Percentiles rank a stretch among this genome's conserved stretches.
Evolutionary conservation across 768 basidiomycete genomes (phyloP).

Genomic region (Sarcodon aspratus): DNA sequence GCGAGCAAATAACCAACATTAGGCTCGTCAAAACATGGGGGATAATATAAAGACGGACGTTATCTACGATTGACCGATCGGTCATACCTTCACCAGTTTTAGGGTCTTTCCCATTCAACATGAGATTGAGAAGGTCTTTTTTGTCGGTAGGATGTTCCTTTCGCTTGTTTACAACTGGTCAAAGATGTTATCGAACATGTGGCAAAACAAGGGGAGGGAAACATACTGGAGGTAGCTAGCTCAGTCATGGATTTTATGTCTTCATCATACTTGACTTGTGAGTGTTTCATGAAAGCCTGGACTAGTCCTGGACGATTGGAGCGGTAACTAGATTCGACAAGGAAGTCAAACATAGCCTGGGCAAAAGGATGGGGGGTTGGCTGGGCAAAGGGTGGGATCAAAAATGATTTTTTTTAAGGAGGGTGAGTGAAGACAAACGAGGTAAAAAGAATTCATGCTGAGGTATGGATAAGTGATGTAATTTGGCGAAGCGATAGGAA

Average conservation of each 20-base stretch:
- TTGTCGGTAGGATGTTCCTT: slow-evolving; percentile 25
- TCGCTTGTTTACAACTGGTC: slow-evolving; percentile 26
- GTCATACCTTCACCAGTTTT: slow-evolving; percentile 30
- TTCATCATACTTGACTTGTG: slow-evolving; percentile 26
- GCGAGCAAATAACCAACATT: not conserved
- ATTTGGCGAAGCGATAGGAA: too few relatives aligned
- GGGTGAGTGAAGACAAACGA: slow-evolving; percentile 10
- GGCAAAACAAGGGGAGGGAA: not conserved
- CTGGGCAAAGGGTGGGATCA: too few relatives aligned
- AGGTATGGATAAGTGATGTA: too few relatives aligned
- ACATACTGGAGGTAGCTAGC: slow-evolving; percentile 28
- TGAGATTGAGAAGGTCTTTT: slow-evolving; percentile 32
- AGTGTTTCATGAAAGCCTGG: slow-evolving; percentile 21
- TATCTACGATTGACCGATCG: slow-evolving; percentile 29
- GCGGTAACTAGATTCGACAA: slow-evolving; percentile 25
- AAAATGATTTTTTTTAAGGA: too few relatives aligned
- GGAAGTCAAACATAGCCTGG: slow-evolving; percentile 28
- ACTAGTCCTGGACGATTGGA: slow-evolving; percentile 23
- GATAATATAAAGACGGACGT: slow-evolving; percentile 18
- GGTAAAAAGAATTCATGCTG: slow-evolving; percentile 37
- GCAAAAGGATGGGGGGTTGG: slow-evolving; percentile 21
- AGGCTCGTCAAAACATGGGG: too few relatives aligned
- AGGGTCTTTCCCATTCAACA: slow-evolving; percentile 32
- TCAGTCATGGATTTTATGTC: slow-evolving; percentile 30
- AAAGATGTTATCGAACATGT: not conserved